These are phyloP conservation scores for Yarrowia divulgata DNA, from an alignment of 805 yeast genomes.

Conservation along the genomic window DNA sequence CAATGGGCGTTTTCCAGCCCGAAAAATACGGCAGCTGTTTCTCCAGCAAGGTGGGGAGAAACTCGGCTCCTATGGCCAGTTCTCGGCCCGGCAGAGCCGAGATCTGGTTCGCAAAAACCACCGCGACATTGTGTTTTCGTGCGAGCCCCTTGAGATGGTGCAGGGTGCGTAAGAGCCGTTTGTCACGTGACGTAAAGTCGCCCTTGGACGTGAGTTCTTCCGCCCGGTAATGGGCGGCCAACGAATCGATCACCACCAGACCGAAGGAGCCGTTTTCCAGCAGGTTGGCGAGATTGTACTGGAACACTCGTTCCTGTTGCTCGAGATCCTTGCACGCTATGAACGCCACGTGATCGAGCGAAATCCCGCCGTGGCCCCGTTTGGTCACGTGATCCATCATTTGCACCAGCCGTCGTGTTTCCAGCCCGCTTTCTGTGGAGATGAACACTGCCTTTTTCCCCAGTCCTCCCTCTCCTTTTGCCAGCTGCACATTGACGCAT, in stretches of 20 bases:
- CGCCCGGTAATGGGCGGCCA: slow-evolving; percentile 77
- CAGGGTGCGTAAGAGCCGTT: slow-evolving; percentile 50
- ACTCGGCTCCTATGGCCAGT: slow-evolving; percentile 46
- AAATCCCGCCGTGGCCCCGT: slow-evolving; percentile 43
- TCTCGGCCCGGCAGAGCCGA: slow-evolving; percentile 60
- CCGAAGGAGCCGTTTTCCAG: slow-evolving; percentile 56
- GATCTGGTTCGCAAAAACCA: slow-evolving; percentile 82
- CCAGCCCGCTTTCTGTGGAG: slow-evolving; percentile 77
- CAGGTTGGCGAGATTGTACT: slow-evolving; percentile 71
- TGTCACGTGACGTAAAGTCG: slow-evolving; percentile 5
- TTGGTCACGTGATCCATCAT: slow-evolving; percentile 49
- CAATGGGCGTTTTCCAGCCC: slow-evolving; percentile 64
- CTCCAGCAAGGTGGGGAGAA: slow-evolving; percentile 57
- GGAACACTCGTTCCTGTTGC: slow-evolving; percentile 73
- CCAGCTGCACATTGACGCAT: slow-evolving; percentile 64
- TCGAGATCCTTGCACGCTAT: slow-evolving; percentile 72
- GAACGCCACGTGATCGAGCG: slow-evolving; percentile 56
- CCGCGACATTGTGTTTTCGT: slow-evolving; percentile 57
- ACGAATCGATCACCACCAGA: slow-evolving; percentile 76
- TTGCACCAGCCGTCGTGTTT: slow-evolving; percentile 68
- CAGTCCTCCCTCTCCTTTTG: slow-evolving; percentile 58
- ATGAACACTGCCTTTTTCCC: slow-evolving; percentile 67
- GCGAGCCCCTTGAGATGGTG: slow-evolving; percentile 61
- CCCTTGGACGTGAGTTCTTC: slow-evolving; percentile 45
- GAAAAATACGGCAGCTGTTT: slow-evolving; percentile 74